phyloP scores from a whole-genome alignment of 2,329 filamentous ascomycete genomes.

The Keithomyces neogunnii region DNA sequence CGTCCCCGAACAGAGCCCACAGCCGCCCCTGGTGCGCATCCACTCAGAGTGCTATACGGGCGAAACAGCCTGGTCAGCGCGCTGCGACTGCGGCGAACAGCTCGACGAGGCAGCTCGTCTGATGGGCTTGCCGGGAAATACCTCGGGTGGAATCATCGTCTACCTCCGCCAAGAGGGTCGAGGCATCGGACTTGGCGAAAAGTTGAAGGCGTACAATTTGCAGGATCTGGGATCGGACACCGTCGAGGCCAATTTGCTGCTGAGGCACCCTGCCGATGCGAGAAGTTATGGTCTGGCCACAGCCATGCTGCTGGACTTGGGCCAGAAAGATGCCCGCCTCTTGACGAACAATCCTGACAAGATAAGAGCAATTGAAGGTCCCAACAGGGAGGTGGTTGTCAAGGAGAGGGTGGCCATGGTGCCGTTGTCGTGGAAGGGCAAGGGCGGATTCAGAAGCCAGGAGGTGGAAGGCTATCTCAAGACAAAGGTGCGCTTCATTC shows the following conservation, averaged over 20 bases:
- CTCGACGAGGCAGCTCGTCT: constrained; percentile 90
- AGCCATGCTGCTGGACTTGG: constrained; percentile 83
- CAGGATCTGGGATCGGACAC: constrained; percentile 97
- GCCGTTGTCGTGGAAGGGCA: constrained; percentile 83
- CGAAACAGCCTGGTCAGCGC: constrained; percentile 95
- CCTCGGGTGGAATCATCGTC: constrained; percentile 79
- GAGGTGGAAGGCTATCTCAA: constrained; percentile 92
- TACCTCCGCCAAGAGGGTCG: constrained; percentile 94
- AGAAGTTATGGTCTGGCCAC: constrained; percentile 94
- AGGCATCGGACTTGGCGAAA: constrained; percentile 89
- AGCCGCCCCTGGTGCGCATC: constrained; percentile 72
- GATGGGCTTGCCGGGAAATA: constrained; percentile 64
- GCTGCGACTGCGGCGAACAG: constrained; percentile 97
- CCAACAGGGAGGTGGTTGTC: constrained; percentile 78
- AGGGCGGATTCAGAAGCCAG: constrained; percentile 72
- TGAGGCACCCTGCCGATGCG: constrained; percentile 90
- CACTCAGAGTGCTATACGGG: constrained; percentile 98
- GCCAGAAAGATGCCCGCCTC: constrained; percentile 67
- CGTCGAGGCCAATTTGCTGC: constrained; percentile 85
- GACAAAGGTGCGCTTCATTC: constrained; percentile 64
- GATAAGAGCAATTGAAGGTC: constrained; percentile 87
- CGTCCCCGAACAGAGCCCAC: constrained; percentile 2
- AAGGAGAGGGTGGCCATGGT: constrained; percentile 92
- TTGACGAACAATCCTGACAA: constrained; percentile 98
- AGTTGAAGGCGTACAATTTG: constrained; percentile 95